A percentile compares a stretch with the other conserved stretches of the same genome.
phyloP scores from a whole-genome alignment of 2,329 filamentous ascomycete species.

The Ambrosiella cleistominuta region DNA sequence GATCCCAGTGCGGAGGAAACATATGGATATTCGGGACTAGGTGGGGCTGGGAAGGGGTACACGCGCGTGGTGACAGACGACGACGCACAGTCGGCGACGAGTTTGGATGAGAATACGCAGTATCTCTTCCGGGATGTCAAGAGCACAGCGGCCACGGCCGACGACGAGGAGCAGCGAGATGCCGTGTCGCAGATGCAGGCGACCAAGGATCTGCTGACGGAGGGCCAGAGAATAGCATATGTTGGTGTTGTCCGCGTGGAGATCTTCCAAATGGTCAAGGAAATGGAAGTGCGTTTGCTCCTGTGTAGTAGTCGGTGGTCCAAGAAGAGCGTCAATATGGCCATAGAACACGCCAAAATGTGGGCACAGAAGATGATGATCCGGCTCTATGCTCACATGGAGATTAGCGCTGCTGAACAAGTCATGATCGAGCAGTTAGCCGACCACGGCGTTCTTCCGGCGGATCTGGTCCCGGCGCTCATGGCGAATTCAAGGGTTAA shows the following conservation, averaged over 20 bases:
- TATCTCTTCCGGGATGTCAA: slow-evolving; percentile 74
- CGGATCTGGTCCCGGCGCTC: slow-evolving; percentile 66
- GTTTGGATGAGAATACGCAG: slow-evolving; percentile 91
- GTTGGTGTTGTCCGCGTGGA: slow-evolving; percentile 76
- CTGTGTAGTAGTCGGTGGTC: slow-evolving; percentile 35
- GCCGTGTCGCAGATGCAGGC: slow-evolving; percentile 81
- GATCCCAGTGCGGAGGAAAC: slow-evolving; percentile 49
- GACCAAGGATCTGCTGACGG: slow-evolving; percentile 86
- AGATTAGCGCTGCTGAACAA: slow-evolving; percentile 79
- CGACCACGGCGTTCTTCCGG: slow-evolving; percentile 73
- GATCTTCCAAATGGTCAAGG: slow-evolving; percentile 58
- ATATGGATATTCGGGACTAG: slow-evolving; percentile 57
- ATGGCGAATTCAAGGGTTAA: slow-evolving; percentile 87
- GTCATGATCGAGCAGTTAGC: slow-evolving; percentile 97
- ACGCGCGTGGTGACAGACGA: slow-evolving; percentile 91
- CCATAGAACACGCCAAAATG: slow-evolving; percentile 70
- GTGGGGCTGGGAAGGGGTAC: slow-evolving; percentile 86
- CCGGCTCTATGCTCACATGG: slow-evolving; percentile 86
- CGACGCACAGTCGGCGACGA: slow-evolving; percentile 82
- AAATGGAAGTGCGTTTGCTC: slow-evolving; percentile 31
- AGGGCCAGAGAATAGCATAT: slow-evolving; percentile 90
- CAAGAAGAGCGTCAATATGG: slow-evolving; percentile 54
- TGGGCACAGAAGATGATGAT: slow-evolving; percentile 99
- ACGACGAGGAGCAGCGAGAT: slow-evolving; percentile 72
- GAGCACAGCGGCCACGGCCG: slow-evolving; percentile 40